phyloP scores from a whole-genome alignment of 2,329 filamentous ascomycete species.

The Phaeosphaeria sp. region DNA sequence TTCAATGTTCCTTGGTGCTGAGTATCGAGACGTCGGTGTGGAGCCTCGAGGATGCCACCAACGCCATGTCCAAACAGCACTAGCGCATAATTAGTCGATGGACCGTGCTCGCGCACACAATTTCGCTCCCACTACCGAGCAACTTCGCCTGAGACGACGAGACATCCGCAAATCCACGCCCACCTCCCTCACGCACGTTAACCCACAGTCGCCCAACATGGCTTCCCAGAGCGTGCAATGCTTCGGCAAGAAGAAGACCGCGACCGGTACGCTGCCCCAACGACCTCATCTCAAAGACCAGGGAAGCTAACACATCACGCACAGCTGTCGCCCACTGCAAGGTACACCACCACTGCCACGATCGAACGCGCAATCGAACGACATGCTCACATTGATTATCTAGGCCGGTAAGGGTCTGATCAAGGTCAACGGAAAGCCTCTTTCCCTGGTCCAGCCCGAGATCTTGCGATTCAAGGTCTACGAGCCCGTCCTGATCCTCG shows the following conservation, averaged over 20 bases:
- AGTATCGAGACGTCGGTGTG: background rate
- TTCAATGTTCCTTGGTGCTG: background rate
- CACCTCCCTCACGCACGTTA: constrained; percentile 40
- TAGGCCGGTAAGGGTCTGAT: constrained; percentile 85
- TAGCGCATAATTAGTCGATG: constrained; percentile 13
- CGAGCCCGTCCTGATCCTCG: constrained; percentile 96
- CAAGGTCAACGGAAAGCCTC: constrained; percentile 98
- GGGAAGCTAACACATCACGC: constrained; percentile 44
- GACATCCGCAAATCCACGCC: constrained; percentile 33
- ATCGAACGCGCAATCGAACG: constrained; percentile 28
- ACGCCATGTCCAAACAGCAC: constrained; percentile 11
- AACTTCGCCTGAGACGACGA: constrained; percentile 28
- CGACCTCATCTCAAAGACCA: constrained; percentile 25
- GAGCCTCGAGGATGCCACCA: background rate
- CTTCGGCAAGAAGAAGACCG: constrained; percentile 87
- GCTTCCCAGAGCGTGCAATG: constrained; percentile 70
- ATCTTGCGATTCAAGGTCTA: constrained; percentile 99
- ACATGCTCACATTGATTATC: constrained; percentile 33
- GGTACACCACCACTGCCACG: constrained; percentile 59
- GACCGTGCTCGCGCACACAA: constrained; percentile 16
- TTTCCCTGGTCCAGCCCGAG: constrained; percentile 92
- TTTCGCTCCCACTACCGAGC: constrained; percentile 5
- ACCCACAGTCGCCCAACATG: constrained; percentile 48
- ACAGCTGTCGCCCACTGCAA: constrained; percentile 91
- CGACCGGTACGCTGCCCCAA: constrained; percentile 49